These are phyloP conservation scores for Podila clonocystis DNA, from an alignment of 192 early-diverging fungal genomes.

Conservation along the genomic window DNA sequence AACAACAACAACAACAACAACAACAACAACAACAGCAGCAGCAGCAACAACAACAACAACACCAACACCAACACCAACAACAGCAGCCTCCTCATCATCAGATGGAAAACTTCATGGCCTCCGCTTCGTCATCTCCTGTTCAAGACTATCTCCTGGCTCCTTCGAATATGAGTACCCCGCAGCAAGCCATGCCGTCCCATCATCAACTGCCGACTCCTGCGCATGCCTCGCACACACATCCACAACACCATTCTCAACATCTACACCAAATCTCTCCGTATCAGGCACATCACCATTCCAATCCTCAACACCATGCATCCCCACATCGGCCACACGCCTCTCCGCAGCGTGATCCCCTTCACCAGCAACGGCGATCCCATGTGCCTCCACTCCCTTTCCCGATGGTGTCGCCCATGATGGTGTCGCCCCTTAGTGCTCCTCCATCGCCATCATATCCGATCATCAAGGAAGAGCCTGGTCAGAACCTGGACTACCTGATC, in stretches of 20 bases:
- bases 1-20: conserved; percentile 14
- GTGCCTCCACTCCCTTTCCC: background rate
- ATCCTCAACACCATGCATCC: background rate
- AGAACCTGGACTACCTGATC: conserved; percentile 1
- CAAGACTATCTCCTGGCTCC: background rate
- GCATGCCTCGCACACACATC: background rate
- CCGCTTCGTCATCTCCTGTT: background rate
- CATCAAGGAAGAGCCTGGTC: background rate
- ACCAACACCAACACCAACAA: background rate
- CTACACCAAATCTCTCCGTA: conserved; percentile 6
- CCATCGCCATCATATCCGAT: background rate
- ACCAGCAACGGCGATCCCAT: conserved; percentile 13
- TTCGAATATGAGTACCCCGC: conserved; percentile 4
- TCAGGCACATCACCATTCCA: conserved; percentile 11
- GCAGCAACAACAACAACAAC: conserved; percentile 3
- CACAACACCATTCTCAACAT: conserved; percentile 5
- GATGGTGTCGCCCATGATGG: background rate
- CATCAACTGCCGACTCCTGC: conserved; percentile 3
- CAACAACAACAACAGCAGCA: background rate
- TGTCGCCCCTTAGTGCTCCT: background rate
- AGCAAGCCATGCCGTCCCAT: background rate
- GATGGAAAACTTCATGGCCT: conserved; percentile 1
- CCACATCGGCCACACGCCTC: background rate
- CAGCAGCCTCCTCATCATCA: conserved; percentile 9
- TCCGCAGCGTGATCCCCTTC: background rate